phyloP scores from a whole-genome alignment of 768 basidiomycete species.

The Leucocoprinus leucothites region DNA sequence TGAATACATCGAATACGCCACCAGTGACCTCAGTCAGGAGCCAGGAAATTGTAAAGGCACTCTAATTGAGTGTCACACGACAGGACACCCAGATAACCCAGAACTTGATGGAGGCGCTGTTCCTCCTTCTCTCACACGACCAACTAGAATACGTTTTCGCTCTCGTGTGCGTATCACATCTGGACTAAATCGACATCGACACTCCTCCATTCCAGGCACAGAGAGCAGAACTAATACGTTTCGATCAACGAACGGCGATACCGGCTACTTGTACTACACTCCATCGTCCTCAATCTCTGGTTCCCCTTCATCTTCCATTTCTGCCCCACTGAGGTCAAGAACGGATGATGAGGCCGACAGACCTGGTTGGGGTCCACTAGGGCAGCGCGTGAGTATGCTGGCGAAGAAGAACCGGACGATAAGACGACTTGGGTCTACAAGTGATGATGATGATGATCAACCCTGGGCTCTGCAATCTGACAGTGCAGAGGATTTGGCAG shows the following conservation, averaged over 20 bases:
- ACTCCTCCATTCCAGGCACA: constrained; percentile 9
- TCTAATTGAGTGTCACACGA: not conserved
- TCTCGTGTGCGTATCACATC: constrained; percentile 78
- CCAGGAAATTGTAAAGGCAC: not conserved
- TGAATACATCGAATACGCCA: not conserved
- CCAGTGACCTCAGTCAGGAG: not conserved
- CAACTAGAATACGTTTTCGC: constrained; percentile 56
- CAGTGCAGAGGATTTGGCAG: not conserved
- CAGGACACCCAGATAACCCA: not conserved
- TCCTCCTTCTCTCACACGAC: constrained; percentile 14
- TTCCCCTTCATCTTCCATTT: constrained; percentile 79
- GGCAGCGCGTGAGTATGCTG: constrained; percentile 47
- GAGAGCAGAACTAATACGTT: not conserved
- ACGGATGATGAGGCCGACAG: constrained; percentile 41
- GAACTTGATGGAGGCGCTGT: not conserved
- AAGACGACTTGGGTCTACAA: constrained; percentile 2
- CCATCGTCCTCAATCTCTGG: constrained; percentile 45
- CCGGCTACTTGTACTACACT: constrained; percentile 21
- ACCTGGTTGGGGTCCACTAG: constrained; percentile 61
- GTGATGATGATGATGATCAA: constrained; percentile 17
- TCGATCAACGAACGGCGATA: constrained; percentile 8
- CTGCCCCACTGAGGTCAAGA: constrained; percentile 68
- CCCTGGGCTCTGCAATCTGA: not conserved
- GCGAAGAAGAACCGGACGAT: constrained; percentile 22
- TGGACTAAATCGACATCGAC: constrained; percentile 52